Evolutionary conservation across 225 moss, liverwort and hornwort species (phyloP), one percentile per base, ranked within the genome.

Genomic region (Bryum argenteum): DNA sequence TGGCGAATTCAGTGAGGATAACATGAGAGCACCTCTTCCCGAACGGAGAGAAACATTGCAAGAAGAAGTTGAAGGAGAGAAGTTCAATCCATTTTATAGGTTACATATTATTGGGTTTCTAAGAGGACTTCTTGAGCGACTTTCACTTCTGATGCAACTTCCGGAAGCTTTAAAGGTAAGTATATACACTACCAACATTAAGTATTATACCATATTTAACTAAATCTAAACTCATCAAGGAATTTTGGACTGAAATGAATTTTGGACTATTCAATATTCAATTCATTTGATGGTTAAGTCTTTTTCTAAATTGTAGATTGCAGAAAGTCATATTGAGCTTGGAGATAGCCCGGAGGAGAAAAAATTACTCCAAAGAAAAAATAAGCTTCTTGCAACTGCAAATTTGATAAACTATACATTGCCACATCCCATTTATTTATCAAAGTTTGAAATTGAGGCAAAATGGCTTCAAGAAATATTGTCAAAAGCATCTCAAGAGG

Each of bases 381-480:
- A 54, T 0, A 75, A 80, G 19, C 13, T 86, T 7, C 70, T 96
- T 15, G 80, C 76, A 11, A 67, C 70, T 10, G 83, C 91, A 58
- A 90, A 91, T 74, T 77, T 91, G 8, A 79, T 89, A 6, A 85
- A 91, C 10, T 91, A 85, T 13, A 87, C 58, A 16, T 18, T 96
- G 14, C 87, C 85, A 17, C 81, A 74, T 51, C 80, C 87, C 17
- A 80, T 88, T 37, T 71, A 81, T 37, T 56, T 81, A 10, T 93
- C 93, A 8, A 93, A 96, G 22, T 93, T 96, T 72, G 69, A 70
- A 52, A 70, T 75, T 0, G 96, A 96, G 68, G 81, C 90, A 15
- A 75, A 76, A 33, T 93, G 93, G 86, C 75, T 96, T 11, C 24
- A 76, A 37, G 65, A 82, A 10, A 75, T 91, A 20, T 23, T 96